Evolutionary conservation across 2,329 filamentous ascomycete genomes (phyloP).

Genomic region (Didymella exigua): DNA sequence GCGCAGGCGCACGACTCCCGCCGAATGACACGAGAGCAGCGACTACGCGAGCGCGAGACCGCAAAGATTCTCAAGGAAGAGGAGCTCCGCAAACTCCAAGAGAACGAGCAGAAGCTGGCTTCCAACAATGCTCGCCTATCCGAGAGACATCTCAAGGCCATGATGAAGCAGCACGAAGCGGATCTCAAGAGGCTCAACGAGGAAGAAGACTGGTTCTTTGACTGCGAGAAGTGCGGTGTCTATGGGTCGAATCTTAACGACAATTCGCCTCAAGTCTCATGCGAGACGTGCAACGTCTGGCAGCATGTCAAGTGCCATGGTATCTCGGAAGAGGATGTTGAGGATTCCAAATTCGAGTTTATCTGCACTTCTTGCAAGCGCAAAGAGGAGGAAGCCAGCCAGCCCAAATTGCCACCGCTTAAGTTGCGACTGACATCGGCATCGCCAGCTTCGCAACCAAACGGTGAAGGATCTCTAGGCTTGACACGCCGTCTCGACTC

Average conservation of each 20-base stretch:
- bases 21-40: conserved; percentile 82
- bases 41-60: conserved; percentile 82
- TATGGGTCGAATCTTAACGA: conserved; percentile 90
- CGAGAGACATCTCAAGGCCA: conserved; percentile 77
- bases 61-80: conserved; percentile 84
- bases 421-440: conserved; percentile 62
- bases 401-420: conserved; percentile 66
- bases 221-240: conserved; percentile 84
- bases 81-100: conserved; percentile 78
- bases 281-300: conserved; percentile 94
- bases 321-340: conserved; percentile 78
- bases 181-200: conserved; percentile 73
- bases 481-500: conserved; percentile 23
- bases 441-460: conserved; percentile 48
- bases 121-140: conserved; percentile 64
- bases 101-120: conserved; percentile 67
- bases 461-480: conserved; percentile 22
- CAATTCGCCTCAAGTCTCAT: conserved; percentile 90
- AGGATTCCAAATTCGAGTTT: conserved; percentile 78
- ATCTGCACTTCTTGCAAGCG: conserved; percentile 79
- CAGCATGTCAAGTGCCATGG: conserved; percentile 93
- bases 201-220: conserved; percentile 89
- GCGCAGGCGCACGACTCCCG: conserved; percentile 73
- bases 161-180: conserved; percentile 79
- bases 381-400: conserved; percentile 66